A percentile compares a stretch with the other conserved stretches of the same genome.
Evolutionary conservation across 2,329 filamentous ascomycete species (phyloP).

Genomic region (Aspergillus cejpii): DNA sequence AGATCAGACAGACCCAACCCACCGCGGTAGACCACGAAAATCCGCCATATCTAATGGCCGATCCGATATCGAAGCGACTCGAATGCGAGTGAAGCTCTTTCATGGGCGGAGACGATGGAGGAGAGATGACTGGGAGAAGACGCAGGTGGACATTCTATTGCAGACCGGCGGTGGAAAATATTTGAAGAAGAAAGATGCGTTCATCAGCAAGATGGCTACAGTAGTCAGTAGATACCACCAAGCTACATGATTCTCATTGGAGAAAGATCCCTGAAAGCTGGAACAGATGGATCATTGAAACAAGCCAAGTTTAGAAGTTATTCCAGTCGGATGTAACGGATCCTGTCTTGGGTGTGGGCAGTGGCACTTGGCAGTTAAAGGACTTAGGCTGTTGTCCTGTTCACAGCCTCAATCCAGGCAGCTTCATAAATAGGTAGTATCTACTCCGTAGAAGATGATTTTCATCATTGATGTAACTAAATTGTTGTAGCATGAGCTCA

Average conservation of each 20-base stretch:
- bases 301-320: background rate
- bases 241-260: background rate
- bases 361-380: too few relatives aligned
- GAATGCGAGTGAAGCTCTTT: conserved; percentile 22
- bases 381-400: background rate
- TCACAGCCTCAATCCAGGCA: background rate
- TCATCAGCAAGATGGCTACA: background rate
- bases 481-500: too few relatives aligned
- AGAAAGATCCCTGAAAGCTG: background rate
- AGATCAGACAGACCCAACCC: conserved; percentile 46
- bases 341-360: background rate
- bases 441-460: too few relatives aligned
- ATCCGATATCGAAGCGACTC: conserved; percentile 18
- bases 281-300: background rate
- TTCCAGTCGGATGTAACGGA: conserved; percentile 8
- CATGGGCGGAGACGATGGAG: conserved; percentile 22
- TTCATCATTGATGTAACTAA: too few relatives aligned
- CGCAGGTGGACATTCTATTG: conserved; percentile 14
- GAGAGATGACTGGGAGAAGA: conserved; percentile 2
- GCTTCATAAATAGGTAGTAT: background rate
- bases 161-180: background rate
- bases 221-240: background rate
- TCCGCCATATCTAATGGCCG: conserved; percentile 25
- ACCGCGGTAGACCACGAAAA: conserved; percentile 34
- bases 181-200: background rate